Percentiles rank a stretch among this genome's conserved stretches.
Evolutionary conservation across 176 grass and related monocot genomes (phyloP).

Genomic region (Juncus effusus): DNA sequence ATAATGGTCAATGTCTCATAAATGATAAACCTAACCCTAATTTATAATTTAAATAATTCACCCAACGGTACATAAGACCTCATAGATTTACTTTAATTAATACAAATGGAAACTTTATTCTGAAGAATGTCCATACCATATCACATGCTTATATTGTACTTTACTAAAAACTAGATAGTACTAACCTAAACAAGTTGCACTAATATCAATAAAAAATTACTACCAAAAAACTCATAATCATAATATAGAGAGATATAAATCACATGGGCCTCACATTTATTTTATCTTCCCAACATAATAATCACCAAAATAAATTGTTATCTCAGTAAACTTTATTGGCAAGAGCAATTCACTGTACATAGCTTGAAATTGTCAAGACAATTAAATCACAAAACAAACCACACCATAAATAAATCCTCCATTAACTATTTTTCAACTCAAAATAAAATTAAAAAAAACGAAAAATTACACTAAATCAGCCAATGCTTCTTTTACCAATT

Average conservation of each 20-base stretch:
- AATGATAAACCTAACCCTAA: background rate
- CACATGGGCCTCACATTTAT: constrained; percentile 30
- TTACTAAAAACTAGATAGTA: background rate
- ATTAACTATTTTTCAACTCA: background rate
- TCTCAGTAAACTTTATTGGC: constrained; percentile 12
- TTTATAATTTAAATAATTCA: constrained; percentile 17
- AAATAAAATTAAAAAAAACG: background rate
- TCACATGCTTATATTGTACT: constrained; percentile 14
- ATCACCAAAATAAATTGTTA: background rate
- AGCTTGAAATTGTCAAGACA: background rate
- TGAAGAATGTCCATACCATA: constrained; percentile 27
- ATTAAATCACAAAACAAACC: background rate
- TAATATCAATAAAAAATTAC: background rate
- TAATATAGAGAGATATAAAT: background rate
- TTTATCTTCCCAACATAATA: constrained; percentile 27
- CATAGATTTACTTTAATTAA: constrained; percentile 14
- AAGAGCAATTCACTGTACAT: constrained; percentile 21
- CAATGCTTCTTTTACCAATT: constrained; percentile 52
- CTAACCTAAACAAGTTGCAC: background rate
- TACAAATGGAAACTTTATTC: constrained; percentile 12
- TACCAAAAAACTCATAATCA: background rate
- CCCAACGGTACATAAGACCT: background rate
- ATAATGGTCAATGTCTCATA: background rate
- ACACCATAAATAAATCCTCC: constrained; percentile 10
- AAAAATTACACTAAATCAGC: constrained; percentile 32